Evolutionary conservation across 2,329 filamentous ascomycete genomes (phyloP), one percentile per base, ranked within the genome.

Genomic region (Coniochaeta sp.): DNA sequence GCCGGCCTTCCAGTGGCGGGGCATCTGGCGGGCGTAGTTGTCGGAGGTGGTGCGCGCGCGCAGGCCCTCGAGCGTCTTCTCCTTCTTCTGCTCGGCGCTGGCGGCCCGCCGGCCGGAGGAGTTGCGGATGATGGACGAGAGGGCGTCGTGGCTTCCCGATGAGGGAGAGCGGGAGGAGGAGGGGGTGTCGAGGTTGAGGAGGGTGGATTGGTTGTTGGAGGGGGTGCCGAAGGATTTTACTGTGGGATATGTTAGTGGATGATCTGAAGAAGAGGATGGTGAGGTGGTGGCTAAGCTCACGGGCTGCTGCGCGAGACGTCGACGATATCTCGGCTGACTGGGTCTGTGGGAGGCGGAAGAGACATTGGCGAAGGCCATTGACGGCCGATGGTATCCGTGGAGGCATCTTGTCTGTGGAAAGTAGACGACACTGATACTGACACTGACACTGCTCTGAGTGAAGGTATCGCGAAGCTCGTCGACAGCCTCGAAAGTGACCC

Each of bases 1-100:
- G 66, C 95, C 95, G 0, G 78, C 68, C 67, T 81, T 79, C 88
- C 89, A 98, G 44, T 82, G 80, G 55, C 93, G 87, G 38, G 84
- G 81, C 74, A 88, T 81, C 73, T 90, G 86, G 63, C 75, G 78
- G 67, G 85, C 75, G 72, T 85, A 85, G 63, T 85, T 83, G 52
- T 76, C 75, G 58, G 74, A 75, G 55, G 73, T 66, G 68, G 75
- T 75, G 64, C 72, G 70, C 65, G 74, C 71, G 64, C 69, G 69
- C 59, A 78, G 65, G 60, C 72, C 70, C 58, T 78, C 72, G 60
- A 75, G 71, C 60, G 75, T 68, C 16, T 66, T 64, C 59, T 71
- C 68, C 65, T 71, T 72, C 65, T 61, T 58, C n/a, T 40, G 24
- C 50, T 55, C 58, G 38, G 64, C 57, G 34, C 36, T 54, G 3